Percentiles rank a stretch among this genome's conserved stretches.
Conservation (phyloP, 176 grass and related monocot genomes). For the Miscanthus lutarioriparius region DNA sequence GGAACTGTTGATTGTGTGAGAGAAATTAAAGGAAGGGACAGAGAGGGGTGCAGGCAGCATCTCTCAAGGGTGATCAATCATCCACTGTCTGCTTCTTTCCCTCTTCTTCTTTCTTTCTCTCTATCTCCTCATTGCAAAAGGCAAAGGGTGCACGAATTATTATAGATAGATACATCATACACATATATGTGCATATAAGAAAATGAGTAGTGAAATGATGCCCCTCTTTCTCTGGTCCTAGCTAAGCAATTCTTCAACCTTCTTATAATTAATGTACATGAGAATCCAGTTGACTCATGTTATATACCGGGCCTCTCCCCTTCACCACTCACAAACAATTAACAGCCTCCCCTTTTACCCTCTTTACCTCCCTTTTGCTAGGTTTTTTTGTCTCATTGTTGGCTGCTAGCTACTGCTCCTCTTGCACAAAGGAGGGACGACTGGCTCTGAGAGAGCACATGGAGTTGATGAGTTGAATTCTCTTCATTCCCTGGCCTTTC, state of each 20-base stretch:
- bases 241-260: conserved; percentile 19
- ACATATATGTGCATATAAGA: neutral
- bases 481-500: conserved; percentile 25
- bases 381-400: conserved; percentile 35
- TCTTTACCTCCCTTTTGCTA: conserved; percentile 19
- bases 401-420: conserved; percentile 16
- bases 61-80: conserved; percentile 13
- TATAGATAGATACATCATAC: neutral
- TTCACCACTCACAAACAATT: conserved; percentile 31
- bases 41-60: conserved; percentile 23
- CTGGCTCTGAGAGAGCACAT: conserved; percentile 33
- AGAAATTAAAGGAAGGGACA: conserved; percentile 11
- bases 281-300: conserved; percentile 42
- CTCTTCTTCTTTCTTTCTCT: neutral
- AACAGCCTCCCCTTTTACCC: conserved; percentile 17
- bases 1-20: neutral
- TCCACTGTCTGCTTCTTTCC: conserved; percentile 16
- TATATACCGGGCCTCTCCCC: neutral
- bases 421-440: conserved; percentile 33
- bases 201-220: conserved; percentile 28
- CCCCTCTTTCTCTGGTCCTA: conserved; percentile 3
- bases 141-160: neutral
- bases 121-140: neutral
- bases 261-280: conserved; percentile 36
- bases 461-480: conserved; percentile 25